Conservation (phyloP, 2,329 filamentous ascomycete genomes). For the Ophiostoma populinum region DNA sequence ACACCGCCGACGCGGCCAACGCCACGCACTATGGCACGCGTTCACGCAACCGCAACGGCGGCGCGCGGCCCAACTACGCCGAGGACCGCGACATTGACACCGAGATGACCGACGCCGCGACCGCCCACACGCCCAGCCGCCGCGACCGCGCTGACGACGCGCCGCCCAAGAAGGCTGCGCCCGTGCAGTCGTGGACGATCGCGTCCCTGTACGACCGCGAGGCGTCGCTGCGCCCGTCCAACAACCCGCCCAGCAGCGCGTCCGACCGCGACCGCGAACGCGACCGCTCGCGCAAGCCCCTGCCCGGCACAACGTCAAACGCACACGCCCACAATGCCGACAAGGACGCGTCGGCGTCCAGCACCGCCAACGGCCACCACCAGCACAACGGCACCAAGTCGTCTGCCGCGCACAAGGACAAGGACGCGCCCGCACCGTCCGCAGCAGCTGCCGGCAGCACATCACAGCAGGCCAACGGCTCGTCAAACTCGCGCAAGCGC, state of each 20-base stretch:
- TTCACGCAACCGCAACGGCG: conserved; percentile 72
- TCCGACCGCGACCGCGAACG: conserved; percentile 4
- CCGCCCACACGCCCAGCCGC: no score
- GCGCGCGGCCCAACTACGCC: conserved; percentile 78
- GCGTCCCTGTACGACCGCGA: conserved; percentile 7
- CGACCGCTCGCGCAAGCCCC: conserved; percentile 10
- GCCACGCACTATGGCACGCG: conserved; percentile 76
- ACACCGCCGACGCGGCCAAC: conserved; percentile 17
- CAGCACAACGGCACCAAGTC: conserved; percentile 10
- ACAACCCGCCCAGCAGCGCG: conserved; percentile 2
- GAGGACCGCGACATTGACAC: conserved; percentile 83
- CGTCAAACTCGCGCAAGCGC: conserved; percentile 54
- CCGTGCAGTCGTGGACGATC: neutral
- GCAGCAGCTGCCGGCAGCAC: conserved; percentile 7
- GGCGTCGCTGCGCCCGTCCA: conserved; percentile 7
- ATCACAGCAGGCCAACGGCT: conserved; percentile 9
- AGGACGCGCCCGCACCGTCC: conserved; percentile 12
- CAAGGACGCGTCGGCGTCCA: no score
- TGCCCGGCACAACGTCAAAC: conserved; percentile 14
- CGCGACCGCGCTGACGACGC: no score
- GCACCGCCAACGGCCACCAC: conserved; percentile 7
- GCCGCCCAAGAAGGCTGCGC: conserved; percentile 34
- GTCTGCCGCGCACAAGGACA: conserved; percentile 12
- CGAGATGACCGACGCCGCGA: no score
- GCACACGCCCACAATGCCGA: no score